Evolutionary conservation across 2,329 filamentous ascomycete species (phyloP), one percentile per base, ranked within the genome.

Genomic region (Sporothrix globosa): DNA sequence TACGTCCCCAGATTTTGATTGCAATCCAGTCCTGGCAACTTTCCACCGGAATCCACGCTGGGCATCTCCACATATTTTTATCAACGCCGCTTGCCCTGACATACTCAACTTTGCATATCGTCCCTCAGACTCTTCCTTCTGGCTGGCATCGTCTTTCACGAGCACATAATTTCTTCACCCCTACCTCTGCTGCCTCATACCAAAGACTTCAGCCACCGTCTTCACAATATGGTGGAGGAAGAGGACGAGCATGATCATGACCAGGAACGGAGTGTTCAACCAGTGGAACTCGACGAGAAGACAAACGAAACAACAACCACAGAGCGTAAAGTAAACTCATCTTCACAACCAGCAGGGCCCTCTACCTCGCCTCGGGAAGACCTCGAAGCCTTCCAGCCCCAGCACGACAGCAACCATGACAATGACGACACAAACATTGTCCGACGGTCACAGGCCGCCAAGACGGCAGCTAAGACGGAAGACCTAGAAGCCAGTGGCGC

Each of bases 381-480:
- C 19, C 54, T 69, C 27, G 54, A 69, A 27, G 44, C 19, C 30
- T n/a, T 53, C 54, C 30, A 13, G 27, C 27, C 3, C 19, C 48
- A 13, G 6, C 39, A 27, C 27, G 56, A 69, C 30, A 9, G 52
- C 24, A 44, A 52, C 56, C 34, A 11, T 39, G 34, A 58, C 61
- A 52, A 63, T 66, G 53, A 69, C 67, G 61, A 65, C 14, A 65
- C 61, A 34, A 65, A 53, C 44, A 52, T 60, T 58, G 56, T 69
- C 52, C 67, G 54, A 41, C 48, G 21, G 10, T n/a, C 39, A 5
- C 58, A 61, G n/a, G 10, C 58, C 2, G 11, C 39, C 58, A 63
- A 63, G 39, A 46, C n/a, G 13, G 21, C 21, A 7, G n/a, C 39
- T 21, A 63, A 63, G 39, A 46, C 39, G 4, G 21, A 5, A 1